Evolutionary conservation across 208 protist species (phyloP).

Genomic region (Crithidia fasciculata): DNA sequence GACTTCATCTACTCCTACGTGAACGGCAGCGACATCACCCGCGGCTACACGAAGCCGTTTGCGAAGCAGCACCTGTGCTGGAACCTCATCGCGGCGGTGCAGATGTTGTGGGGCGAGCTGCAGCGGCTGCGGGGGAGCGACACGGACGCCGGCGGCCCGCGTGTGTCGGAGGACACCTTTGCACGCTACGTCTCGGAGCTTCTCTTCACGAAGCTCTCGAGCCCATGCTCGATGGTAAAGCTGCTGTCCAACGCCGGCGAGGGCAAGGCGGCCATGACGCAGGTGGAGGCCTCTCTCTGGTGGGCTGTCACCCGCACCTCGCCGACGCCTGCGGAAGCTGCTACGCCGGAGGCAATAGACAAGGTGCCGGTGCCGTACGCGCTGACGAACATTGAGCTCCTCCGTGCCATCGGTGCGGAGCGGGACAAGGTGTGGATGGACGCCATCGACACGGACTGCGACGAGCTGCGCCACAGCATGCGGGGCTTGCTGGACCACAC

Average conservation of each 20-base stretch:
- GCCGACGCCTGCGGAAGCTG: background rate
- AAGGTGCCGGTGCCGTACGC: conserved; percentile 2
- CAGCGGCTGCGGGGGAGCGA: background rate
- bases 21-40: conserved; percentile 31
- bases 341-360: too few relatives aligned
- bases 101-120: conserved; percentile 23
- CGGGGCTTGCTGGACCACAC: conserved; percentile 25
- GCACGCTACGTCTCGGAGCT: conserved; percentile 7
- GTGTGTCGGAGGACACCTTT: background rate
- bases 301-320: background rate
- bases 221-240: conserved; percentile 13
- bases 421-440: conserved; percentile 4
- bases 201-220: conserved; percentile 3
- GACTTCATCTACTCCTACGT: conserved; percentile 37
- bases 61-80: conserved; percentile 17
- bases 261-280: conserved; percentile 14
- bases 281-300: conserved; percentile 19
- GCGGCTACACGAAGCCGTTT: conserved; percentile 25
- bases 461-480: conserved; percentile 31
- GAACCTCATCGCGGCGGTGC: conserved; percentile 18
- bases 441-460: conserved; percentile 25
- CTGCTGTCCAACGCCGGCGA: conserved; percentile 6
- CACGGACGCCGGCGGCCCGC: background rate
- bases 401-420: conserved; percentile 8
- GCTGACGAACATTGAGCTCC: conserved; percentile 19